phyloP scores from a whole-genome alignment of 2,329 filamentous ascomycete species.

The Atkinsonella texensis region DNA sequence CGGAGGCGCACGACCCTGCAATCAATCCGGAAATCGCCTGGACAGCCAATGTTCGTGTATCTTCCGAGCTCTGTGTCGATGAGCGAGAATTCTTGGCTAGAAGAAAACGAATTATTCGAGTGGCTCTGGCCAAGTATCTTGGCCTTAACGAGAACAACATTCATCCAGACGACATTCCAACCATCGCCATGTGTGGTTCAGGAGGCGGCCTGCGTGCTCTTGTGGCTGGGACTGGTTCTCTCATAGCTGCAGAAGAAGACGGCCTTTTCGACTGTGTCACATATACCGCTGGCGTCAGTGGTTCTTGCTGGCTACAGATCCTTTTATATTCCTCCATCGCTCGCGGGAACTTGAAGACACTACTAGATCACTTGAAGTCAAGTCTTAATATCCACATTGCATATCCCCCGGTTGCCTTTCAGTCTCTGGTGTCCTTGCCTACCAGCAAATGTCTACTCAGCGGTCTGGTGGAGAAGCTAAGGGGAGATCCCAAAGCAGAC shows the following conservation, averaged over 20 bases:
- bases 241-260: conserved; percentile 71
- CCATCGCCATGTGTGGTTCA: conserved; percentile 88
- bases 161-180: conserved; percentile 85
- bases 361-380: conserved; percentile 78
- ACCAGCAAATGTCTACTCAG: conserved; percentile 87
- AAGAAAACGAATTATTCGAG: conserved; percentile 54
- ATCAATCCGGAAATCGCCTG: conserved; percentile 80
- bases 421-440: conserved; percentile 71
- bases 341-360: conserved; percentile 49
- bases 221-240: conserved; percentile 80
- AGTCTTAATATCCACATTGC: conserved; percentile 82
- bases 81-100: conserved; percentile 64
- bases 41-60: conserved; percentile 72
- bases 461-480: conserved; percentile 83
- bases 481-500: conserved; percentile 55
- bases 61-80: conserved; percentile 67
- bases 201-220: conserved; percentile 84
- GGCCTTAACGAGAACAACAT: conserved; percentile 66
- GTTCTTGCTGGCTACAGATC: conserved; percentile 88
- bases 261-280: conserved; percentile 90
- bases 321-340: conserved; percentile 68
- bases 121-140: conserved; percentile 73
- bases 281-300: conserved; percentile 91
- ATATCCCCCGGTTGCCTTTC: conserved; percentile 74
- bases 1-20: conserved; percentile 71